Conservation (phyloP, 345 rosid species). For the Syzygium aromaticum region DNA sequence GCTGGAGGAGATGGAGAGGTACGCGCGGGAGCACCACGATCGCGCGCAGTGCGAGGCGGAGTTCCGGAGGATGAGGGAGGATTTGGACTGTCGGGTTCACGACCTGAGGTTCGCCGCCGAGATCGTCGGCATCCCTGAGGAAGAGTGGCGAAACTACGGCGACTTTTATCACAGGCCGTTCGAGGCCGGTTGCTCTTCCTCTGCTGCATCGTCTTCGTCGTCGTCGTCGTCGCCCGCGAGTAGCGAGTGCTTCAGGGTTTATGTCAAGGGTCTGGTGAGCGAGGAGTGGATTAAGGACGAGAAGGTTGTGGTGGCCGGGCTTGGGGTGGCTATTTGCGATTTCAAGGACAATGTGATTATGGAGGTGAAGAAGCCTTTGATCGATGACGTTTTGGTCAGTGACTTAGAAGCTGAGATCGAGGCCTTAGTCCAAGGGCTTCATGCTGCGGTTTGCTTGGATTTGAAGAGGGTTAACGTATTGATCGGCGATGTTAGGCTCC, state of each 20-base stretch:
- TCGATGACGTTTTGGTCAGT: slow-evolving; percentile 19
- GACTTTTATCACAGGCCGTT: slow-evolving; percentile 24
- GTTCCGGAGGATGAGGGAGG: slow-evolving; percentile 8
- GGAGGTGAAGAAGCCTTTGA: slow-evolving; percentile 17
- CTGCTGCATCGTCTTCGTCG: neutral
- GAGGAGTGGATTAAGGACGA: slow-evolving; percentile 16
- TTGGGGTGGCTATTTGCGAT: slow-evolving; percentile 28
- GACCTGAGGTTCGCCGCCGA: slow-evolving; percentile 21
- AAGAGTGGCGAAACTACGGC: slow-evolving; percentile 16
- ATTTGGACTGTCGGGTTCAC: slow-evolving; percentile 25
- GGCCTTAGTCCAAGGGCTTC: slow-evolving; percentile 57
- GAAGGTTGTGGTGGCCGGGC: slow-evolving; percentile 11
- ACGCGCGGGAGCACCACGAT: slow-evolving; percentile 37
- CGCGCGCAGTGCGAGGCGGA: slow-evolving; percentile 20
- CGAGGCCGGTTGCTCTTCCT: neutral
- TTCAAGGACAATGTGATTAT: slow-evolving; percentile 14
- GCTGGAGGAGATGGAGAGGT: slow-evolving; percentile 34
- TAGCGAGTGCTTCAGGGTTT: slow-evolving; percentile 7
- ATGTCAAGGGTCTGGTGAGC: slow-evolving; percentile 22
- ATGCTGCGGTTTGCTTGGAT: slow-evolving; percentile 47
- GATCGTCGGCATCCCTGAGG: slow-evolving; percentile 12
- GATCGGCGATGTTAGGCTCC: slow-evolving; percentile 26
- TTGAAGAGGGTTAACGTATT: slow-evolving; percentile 33
- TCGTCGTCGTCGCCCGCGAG: neutral
- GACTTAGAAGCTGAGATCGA: slow-evolving; percentile 26